Evolutionary conservation across 306 rosid genomes (phyloP), one percentile per base, ranked within the genome.

Genomic region (apple (Malus domestica)): DNA sequence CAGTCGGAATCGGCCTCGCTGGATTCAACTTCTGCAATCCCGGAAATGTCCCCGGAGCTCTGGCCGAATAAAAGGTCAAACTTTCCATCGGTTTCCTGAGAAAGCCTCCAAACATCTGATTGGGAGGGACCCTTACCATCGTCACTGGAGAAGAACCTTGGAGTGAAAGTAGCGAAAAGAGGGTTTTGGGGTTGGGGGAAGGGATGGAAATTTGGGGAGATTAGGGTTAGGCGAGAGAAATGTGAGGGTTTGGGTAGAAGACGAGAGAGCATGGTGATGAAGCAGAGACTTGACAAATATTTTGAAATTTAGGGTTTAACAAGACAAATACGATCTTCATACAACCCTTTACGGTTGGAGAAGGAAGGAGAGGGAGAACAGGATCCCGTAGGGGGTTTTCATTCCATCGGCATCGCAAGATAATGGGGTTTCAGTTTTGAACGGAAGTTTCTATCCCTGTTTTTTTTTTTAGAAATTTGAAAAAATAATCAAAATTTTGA

Each of bases 261-360:
- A 76, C 97, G 97, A 72, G 96, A 86, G 71, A 92, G 95, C 98
- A 94, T 94, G 76, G 82, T 82, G 90, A 23, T 65, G 12, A 40
- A 30, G 75, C 13, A 71, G n/a, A 63, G 22, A 30, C 38, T 5
- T 6, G 38, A 35, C 40, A 35, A 35, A 35, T 35, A 35, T 35
- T 42, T 40, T 35, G 8, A 61, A 27, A 25, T 57, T 72, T 22
- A 72, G 76, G 66, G 67, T 22, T 32, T 32, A 32, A 32, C 6
- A 32, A 32, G 6, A 30, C 0, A 30, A 30, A 2, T 0, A 27
- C 29, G 29, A 27, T 27, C 29, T 27, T 27, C 29, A 27, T 27
- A 2, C 29, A 27, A 27, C 29, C 3, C 3, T 27, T 27, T 27
- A 27, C 29, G 3, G 29, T 27, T 27, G 29, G 29, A 27, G 29